Base-by-base conservation (phyloP, 768 basidiomycete species). In the Tephrocybe sp. region DNA sequence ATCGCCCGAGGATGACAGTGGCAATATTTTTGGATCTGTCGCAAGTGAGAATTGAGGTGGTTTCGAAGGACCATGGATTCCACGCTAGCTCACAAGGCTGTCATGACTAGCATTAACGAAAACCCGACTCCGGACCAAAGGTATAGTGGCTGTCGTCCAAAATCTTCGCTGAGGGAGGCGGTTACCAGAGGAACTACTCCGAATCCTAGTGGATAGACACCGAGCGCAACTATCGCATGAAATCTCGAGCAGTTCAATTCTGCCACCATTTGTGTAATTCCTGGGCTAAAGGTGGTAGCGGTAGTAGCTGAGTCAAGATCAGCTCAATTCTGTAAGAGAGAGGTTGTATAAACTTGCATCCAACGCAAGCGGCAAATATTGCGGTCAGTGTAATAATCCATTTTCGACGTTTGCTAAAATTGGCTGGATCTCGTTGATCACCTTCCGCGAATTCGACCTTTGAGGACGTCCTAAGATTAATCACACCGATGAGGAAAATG, bases 91-190 rank as follows among this genome's bases (percentile, higher is more conserved):
- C 58, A 78, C 78, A 74, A 50, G 25, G 69, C 76, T 23, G 75
- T 66, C 61, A 72, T 73, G 50, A 85, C 55, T 56, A 79, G 83
- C 69, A 77, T 79, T 18, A 75, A 54, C 24, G 74, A 57, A 55
- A 84, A 83, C 10, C 78, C 72, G 23, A 78, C 58, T 10, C 65
- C 67, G 1, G 83, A 82, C 26, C 65, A 69, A n/a, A 83, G 59
- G 54, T 85, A 88, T 1, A 88, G 54, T 1, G 79, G 83, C 43
- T 78, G 77, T 33, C 86, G 68, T 10, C 86, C 86, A 50, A 87
- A 82, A 58, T 89, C 86, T 59, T 89, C 86, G 60, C 84, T 86
- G 55, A 88, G 77, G 0, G 86, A 78, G 12, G 86, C 82, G 0
- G 85, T 79, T 14, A 88, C 66, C 2, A 88, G 78, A 0, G 87